Evolutionary conservation across 768 basidiomycete species (phyloP).

Genomic region (Lyophyllum shimeji): DNA sequence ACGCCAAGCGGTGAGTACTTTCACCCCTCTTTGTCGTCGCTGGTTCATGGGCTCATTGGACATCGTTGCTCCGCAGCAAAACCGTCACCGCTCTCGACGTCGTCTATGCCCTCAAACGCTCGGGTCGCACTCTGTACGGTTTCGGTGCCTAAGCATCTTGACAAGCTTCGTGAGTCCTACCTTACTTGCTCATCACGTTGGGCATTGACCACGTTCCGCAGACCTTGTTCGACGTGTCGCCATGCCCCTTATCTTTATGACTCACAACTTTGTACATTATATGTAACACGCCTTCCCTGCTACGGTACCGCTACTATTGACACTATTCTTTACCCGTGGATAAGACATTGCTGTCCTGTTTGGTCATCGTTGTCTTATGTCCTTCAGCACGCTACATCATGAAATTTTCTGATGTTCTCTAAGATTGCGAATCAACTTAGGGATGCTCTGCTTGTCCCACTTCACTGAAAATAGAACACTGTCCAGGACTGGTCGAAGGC

Average conservation of each 20-base stretch:
- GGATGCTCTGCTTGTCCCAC: background rate
- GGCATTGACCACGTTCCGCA: background rate
- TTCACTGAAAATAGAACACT: background rate
- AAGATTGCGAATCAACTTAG: background rate
- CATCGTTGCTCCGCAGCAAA: constrained; percentile 31
- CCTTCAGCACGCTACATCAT: background rate
- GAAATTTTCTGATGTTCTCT: background rate
- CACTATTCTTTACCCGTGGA: background rate
- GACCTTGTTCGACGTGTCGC: constrained; percentile 8
- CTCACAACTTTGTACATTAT: constrained; percentile 11
- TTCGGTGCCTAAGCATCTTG: constrained; percentile 58
- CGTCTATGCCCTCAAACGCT: constrained; percentile 73
- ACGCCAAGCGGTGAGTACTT: constrained; percentile 63
- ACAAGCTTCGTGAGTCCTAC: background rate
- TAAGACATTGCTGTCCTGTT: background rate
- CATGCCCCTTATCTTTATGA: constrained; percentile 22
- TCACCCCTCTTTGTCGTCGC: background rate
- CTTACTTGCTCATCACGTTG: background rate
- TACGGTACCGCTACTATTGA: constrained; percentile 24
- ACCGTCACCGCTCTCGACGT: constrained; percentile 87
- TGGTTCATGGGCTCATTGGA: background rate
- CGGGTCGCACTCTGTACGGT: constrained; percentile 77
- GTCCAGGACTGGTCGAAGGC: background rate
- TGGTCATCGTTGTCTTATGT: background rate
- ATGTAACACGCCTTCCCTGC: constrained; percentile 2